Base-by-base conservation (phyloP, 2,329 filamentous ascomycete genomes). In the Helotiales sp. region DNA sequence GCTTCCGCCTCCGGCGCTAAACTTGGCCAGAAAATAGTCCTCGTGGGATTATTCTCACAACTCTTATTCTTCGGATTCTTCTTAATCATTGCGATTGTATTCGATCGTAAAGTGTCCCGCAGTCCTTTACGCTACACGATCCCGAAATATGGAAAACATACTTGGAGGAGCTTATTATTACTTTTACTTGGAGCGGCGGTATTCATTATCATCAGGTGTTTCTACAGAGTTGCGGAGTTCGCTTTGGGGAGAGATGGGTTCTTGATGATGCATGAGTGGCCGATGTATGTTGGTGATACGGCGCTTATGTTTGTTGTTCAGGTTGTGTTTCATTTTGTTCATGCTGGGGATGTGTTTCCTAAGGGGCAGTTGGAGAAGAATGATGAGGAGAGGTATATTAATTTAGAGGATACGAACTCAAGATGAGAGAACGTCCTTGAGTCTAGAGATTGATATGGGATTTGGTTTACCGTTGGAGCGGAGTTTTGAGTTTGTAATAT, bases 41-140 rank as follows among this genome's bases (percentile, higher is more conserved):
- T 81, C 15, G 74, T 63, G 4, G 79, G 79, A 12, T 68, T 82
- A 1, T 66, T 76, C 15, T 61, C 80, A 7, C 80, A 82, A 61
- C 72, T 83, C 4, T 24, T 77, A 7, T 76, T 79, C 59, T 82
- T 82, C 58, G 70, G 71, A 19, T 72, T 80, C 53, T 82, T 82
- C 60, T 66, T 81, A n/a, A 53, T 74, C 0, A 70, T 76, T 0
- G 71, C 76, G 0, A 60, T 72, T 1, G 63, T 76, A 0, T 81
- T 80, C 66, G 74, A 81, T 54, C 57, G 54, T 1, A 69, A 76
- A 0, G 70, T 79, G 30, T 59, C 54, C 2, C 7, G 2, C 5
- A 47, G 46, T 7, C 48, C 58, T 3, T 5, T n/a, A 10, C 51
- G 58, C 22, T 49, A 52, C 40, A 52, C 46, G 5, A 38, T 59